A percentile compares a stretch with the other conserved stretches of the same genome.
phyloP scores from a whole-genome alignment of 495 filamentous ascomycete species.

The Xylaria bambusicola region DNA sequence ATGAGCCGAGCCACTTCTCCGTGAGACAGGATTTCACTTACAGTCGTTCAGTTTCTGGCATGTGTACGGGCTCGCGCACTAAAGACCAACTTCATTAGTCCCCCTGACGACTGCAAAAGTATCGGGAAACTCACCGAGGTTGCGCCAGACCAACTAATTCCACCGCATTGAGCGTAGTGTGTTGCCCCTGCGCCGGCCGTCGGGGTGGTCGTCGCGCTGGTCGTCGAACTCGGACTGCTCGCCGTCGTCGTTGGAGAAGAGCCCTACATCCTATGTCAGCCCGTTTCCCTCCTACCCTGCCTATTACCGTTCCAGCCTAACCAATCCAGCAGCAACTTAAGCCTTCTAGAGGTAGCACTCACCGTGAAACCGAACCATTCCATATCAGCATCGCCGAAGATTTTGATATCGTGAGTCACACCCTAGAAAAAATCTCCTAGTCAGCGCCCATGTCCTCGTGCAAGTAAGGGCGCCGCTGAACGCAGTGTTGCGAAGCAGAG shows the following conservation, averaged over 20 bases:
- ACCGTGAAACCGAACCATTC: conserved; percentile 36
- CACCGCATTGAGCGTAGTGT: conserved; percentile 50
- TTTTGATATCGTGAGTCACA: conserved; percentile 34
- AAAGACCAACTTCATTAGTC: background rate
- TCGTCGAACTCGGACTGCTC: conserved; percentile 1
- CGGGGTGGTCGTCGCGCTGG: background rate
- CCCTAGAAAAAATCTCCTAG: conserved; percentile 15
- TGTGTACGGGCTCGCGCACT: conserved; percentile 37
- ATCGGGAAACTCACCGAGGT: conserved; percentile 19
- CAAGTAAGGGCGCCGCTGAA: too few species aligned
- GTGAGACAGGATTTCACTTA: background rate
- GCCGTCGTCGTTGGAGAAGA: conserved; percentile 7
- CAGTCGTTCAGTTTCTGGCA: conserved; percentile 36
- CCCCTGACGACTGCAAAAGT: background rate
- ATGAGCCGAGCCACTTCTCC: background rate
- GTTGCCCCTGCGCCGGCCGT: background rate
- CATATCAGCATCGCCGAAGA: conserved; percentile 34
- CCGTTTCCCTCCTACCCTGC: background rate
- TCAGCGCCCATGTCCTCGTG: background rate
- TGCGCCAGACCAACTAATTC: conserved; percentile 42
- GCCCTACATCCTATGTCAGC: background rate
- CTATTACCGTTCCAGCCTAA: background rate
- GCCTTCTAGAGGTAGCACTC: background rate
- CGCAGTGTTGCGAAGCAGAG: too few species aligned
- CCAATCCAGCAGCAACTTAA: background rate